Evolutionary conservation across 2,329 filamentous ascomycete species (phyloP).

Genomic region (Trichoderma koningii): DNA sequence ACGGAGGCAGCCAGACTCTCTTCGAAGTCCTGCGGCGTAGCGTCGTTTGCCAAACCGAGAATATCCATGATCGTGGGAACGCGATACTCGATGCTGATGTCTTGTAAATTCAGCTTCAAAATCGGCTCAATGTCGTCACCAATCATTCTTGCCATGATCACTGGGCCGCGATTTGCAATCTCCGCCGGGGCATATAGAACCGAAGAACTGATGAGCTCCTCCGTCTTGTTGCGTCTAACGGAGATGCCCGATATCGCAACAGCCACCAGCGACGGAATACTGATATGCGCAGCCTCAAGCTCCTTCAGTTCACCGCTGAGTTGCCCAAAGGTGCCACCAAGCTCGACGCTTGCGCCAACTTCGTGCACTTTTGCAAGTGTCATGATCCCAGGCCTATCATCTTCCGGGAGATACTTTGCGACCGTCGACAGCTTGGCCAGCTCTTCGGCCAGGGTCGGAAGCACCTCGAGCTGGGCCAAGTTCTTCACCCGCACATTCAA

Average conservation of each 20-base stretch:
- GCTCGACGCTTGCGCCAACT: constrained; percentile 60
- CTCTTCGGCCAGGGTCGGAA: constrained; percentile 76
- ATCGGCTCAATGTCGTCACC: constrained; percentile 93
- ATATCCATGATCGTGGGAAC: constrained; percentile 81
- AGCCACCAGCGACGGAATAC: constrained; percentile 78
- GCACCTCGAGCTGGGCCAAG: constrained; percentile 63
- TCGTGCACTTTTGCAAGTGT: constrained; percentile 69
- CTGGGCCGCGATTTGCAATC: constrained; percentile 42
- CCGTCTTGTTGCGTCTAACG: constrained; percentile 64
- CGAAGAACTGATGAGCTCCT: constrained; percentile 68
- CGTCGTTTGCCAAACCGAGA: constrained; percentile 67
- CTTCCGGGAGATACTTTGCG: constrained; percentile 91
- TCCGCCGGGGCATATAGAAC: constrained; percentile 36
- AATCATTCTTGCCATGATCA: constrained; percentile 86
- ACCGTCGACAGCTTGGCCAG: constrained; percentile 81
- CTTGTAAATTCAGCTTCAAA: constrained; percentile 83
- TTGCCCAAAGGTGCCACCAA: constrained; percentile 69
- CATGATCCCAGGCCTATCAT: constrained; percentile 86
- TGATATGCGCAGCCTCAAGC: constrained; percentile 77
- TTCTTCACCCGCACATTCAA: constrained; percentile 64
- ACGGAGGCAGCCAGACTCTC: constrained; percentile 77
- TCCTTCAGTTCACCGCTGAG: constrained; percentile 61
- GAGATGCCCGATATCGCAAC: constrained; percentile 68
- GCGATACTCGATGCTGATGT: constrained; percentile 84
- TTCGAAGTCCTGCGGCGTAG: constrained; percentile 72